Evolutionary conservation across 164 flowering plant species (phyloP).

Genomic region (Liquidambar formosana): DNA sequence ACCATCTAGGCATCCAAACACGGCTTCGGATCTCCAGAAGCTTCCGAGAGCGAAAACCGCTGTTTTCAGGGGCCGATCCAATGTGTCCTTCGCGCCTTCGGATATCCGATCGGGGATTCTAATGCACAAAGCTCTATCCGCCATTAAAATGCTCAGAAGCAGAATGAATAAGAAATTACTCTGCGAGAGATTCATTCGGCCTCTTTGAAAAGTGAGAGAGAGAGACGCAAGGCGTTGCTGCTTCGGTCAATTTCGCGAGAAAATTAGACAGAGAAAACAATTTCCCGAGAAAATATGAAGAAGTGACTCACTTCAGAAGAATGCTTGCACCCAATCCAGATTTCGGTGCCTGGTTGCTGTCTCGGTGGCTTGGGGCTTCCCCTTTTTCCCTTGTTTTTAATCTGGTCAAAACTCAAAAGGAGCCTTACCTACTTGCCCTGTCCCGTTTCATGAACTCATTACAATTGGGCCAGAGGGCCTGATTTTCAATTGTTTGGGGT

Average conservation of each 20-base stretch:
- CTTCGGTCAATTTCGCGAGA: neutral
- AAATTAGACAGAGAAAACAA: neutral
- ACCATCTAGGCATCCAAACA: slow-evolving; percentile 87
- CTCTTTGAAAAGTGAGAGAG: neutral
- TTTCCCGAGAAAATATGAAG: neutral
- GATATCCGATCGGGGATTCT: slow-evolving; percentile 59
- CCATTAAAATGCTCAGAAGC: slow-evolving; percentile 1
- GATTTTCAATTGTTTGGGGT: neutral
- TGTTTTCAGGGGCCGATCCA: slow-evolving; percentile 42
- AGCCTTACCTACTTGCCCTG: too few relatives aligned
- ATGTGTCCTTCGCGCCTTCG: slow-evolving; percentile 6
- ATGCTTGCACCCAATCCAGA: too few relatives aligned
- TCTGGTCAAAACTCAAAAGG: too few relatives aligned
- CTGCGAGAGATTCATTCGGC: slow-evolving; percentile 1
- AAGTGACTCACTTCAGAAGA: neutral
- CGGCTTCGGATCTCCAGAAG: slow-evolving; percentile 98
- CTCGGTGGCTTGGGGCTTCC: too few relatives aligned
- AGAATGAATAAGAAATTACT: neutral
- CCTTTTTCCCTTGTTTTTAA: too few relatives aligned
- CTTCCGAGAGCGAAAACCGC: slow-evolving; percentile 94
- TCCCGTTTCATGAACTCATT: too few relatives aligned
- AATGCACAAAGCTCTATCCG: slow-evolving; percentile 35
- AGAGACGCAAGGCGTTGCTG: neutral
- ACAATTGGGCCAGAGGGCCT: too few relatives aligned
- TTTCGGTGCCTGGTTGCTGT: too few relatives aligned